Evolutionary conservation across 1,284 basidiomycete genomes (phyloP), one percentile per base, ranked within the genome.

Genomic region (Afroboletus lepidellus): DNA sequence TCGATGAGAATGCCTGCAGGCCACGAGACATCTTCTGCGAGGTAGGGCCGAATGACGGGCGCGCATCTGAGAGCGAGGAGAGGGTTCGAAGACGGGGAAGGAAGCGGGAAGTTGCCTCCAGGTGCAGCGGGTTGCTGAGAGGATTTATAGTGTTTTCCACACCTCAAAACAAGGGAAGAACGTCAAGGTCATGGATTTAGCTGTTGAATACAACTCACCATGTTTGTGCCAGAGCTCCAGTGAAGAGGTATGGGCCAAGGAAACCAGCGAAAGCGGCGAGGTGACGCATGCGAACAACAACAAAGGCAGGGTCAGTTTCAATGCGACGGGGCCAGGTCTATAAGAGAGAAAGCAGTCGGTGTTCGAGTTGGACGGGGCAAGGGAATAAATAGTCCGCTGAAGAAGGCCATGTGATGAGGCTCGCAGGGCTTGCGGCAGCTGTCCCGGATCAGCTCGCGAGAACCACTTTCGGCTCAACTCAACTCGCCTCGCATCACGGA

Each of bases 41-140:
- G 65, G 50, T 71, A 70, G 4, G 69, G 66, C 8, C 57, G 62
- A 9, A 70, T 58, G 21, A 64, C 66, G 9, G 67, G 66, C n/a
- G 63, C 57, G 34, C 69, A 71, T 0, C 55, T 64, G 29, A 69
- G 52, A 11, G 69, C 66, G 24, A 69, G 68, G 27, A 71, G 59
- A 8, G 68, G 7, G 1, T 58, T 41, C 0, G 55, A 32, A 20
- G 63, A 67, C 1, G 46, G n/a, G 11, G 56, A 23, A 1, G 64
- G 58, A 1, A 48, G 32, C 1, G 50, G 58, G 42, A 71, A 71
- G 25, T 69, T 59, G 11, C 69, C 66, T 8, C 69, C 69, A 0
- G 66, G 69, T 0, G 42, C 13, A 2, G 49, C 38, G 25, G 46
- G 12, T 20, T 39, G 50, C 38, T 66, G 50, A 0, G 48, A 53